phyloP scores from a whole-genome alignment of 148 eudicot species.

The Rhododendron mucronatum region DNA sequence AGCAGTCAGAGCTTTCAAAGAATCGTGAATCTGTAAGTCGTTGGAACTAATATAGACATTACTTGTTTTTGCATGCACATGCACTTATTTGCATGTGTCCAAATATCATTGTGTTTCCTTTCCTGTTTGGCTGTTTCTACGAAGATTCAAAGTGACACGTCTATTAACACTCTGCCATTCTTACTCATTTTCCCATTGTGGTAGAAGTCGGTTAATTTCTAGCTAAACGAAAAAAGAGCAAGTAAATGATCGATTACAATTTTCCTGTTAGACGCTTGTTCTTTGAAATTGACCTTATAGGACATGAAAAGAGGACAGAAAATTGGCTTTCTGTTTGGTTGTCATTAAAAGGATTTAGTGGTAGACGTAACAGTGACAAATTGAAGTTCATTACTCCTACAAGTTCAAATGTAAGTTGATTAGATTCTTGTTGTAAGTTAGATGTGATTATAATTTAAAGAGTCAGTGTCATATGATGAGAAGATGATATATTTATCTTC shows the following conservation, averaged over 20 bases:
- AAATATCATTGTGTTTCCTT: neutral
- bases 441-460: neutral
- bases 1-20: conserved; percentile 50
- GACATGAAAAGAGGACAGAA: neutral
- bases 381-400: neutral
- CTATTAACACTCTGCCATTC: neutral
- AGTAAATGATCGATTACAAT: neutral
- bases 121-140: neutral
- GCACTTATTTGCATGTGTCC: neutral
- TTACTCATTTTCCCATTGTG: neutral
- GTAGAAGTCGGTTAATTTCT: neutral
- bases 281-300: neutral
- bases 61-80: neutral
- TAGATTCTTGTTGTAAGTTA: neutral
- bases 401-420: neutral
- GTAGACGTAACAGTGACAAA: neutral
- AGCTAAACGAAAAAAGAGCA: neutral
- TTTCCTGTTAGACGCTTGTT: neutral
- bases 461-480: neutral
- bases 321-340: neutral
- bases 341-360: neutral
- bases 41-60: neutral
- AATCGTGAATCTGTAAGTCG: conserved; percentile 53
- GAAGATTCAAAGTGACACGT: neutral
- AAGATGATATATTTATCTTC: neutral